Percentiles rank a stretch among this genome's conserved stretches.
Evolutionary conservation across 768 basidiomycete species (phyloP).

Genomic region (Favolaschia claudopus): DNA sequence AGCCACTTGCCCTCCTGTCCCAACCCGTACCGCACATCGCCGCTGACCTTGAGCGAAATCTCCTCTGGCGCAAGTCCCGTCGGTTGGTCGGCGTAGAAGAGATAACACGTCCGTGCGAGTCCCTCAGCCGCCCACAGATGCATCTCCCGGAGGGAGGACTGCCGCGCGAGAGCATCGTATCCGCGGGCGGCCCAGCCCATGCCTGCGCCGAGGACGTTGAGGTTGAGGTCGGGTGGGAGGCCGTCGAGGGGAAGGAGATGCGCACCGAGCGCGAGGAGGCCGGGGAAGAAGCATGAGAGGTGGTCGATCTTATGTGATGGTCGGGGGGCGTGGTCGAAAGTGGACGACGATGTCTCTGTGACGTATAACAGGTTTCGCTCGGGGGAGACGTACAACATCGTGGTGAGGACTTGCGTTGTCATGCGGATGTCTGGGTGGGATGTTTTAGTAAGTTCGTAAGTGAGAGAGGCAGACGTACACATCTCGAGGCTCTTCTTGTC

Average conservation of each 20-base stretch:
- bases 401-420: conserved; percentile 67
- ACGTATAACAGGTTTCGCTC: conserved; percentile 73
- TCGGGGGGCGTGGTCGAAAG: conserved; percentile 34
- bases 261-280: conserved; percentile 75
- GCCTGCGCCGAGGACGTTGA: conserved; percentile 49
- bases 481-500: conserved; percentile 68
- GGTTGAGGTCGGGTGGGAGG: conserved; percentile 57
- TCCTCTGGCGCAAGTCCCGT: conserved; percentile 76
- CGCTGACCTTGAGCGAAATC: conserved; percentile 46
- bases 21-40: conserved; percentile 24
- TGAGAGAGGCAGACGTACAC: conserved; percentile 54
- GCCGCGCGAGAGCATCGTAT: conserved; percentile 47
- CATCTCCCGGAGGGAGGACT: conserved; percentile 61
- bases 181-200: conserved; percentile 44
- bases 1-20: conserved; percentile 28
- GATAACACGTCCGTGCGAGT: conserved; percentile 73
- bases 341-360: conserved; percentile 54
- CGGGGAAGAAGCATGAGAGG: conserved; percentile 80
- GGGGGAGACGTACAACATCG: conserved; percentile 73
- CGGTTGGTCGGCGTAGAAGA: conserved; percentile 75
- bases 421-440: conserved; percentile 59
- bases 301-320: conserved; percentile 71
- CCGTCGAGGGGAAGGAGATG: conserved; percentile 66
- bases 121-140: conserved; percentile 83
- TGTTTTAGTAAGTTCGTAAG: conserved; percentile 1